phyloP scores from a whole-genome alignment of 495 filamentous ascomycete genomes.

The Neurospora sp. region DNA sequence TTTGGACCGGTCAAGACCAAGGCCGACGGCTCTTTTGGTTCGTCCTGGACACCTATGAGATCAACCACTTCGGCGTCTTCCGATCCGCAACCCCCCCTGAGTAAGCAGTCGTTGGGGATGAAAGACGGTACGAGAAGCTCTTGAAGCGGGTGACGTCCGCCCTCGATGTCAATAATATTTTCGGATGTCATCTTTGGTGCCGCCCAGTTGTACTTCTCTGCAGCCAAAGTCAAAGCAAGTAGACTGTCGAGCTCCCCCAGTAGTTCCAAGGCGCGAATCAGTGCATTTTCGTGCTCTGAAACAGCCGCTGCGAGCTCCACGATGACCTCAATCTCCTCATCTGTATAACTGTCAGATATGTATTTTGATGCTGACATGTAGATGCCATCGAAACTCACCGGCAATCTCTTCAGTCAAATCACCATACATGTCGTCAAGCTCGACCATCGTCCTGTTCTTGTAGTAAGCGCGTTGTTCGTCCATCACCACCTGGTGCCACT shows the following conservation, averaged over 20 bases:
- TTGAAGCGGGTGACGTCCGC: slow-evolving; percentile 83
- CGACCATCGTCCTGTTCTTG: slow-evolving; percentile 76
- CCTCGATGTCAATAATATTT: slow-evolving; percentile 68
- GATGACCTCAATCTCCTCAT: slow-evolving; percentile 85
- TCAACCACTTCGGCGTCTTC: slow-evolving; percentile 2
- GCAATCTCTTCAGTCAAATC: slow-evolving; percentile 78
- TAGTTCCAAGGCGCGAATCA: slow-evolving; percentile 59
- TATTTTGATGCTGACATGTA: not conserved
- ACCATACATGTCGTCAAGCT: slow-evolving; percentile 73
- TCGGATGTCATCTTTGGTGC: slow-evolving; percentile 59
- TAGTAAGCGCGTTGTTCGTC: slow-evolving; percentile 70
- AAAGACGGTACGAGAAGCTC: slow-evolving; percentile 80
- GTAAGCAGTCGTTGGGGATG: slow-evolving; percentile 67
- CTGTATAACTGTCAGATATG: slow-evolving; percentile 29
- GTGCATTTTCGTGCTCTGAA: slow-evolving; percentile 56
- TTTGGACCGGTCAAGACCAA: slow-evolving; percentile 87
- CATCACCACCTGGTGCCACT: slow-evolving; percentile 72
- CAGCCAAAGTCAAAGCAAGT: slow-evolving; percentile 70
- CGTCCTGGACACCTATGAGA: not conserved
- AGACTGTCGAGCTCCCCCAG: slow-evolving; percentile 87
- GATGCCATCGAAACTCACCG: slow-evolving; percentile 40
- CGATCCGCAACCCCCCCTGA: slow-evolving; percentile 53
- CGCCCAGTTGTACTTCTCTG: slow-evolving; percentile 60
- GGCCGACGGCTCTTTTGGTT: slow-evolving; percentile 50
- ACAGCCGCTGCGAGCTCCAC: slow-evolving; percentile 66